Evolutionary conservation across 2,329 filamentous ascomycete species (phyloP).

Genomic region (Neofusicoccum cordaticola): DNA sequence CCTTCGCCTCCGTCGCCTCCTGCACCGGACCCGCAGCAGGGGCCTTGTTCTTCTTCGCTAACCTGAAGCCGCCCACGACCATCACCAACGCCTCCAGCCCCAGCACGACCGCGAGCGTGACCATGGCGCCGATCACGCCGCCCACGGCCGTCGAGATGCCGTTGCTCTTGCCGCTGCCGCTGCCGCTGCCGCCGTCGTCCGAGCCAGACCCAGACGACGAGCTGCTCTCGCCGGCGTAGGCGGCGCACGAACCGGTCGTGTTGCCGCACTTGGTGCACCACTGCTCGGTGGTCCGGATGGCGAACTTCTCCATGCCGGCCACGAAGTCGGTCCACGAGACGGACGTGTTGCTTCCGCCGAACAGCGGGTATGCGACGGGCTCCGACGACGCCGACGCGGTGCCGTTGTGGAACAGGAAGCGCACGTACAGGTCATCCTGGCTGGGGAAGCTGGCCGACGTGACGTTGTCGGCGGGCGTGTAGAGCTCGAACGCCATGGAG

Average conservation of each 20-base stretch:
- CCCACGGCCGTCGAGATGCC: constrained; percentile 69
- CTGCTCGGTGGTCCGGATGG: constrained; percentile 59
- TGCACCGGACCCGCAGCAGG: background rate
- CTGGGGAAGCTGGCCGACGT: constrained; percentile 41
- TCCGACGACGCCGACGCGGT: constrained; percentile 46
- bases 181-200: constrained; percentile 18
- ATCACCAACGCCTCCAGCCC: constrained; percentile 17
- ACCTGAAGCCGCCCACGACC: constrained; percentile 19
- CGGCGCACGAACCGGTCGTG: constrained; percentile 63
- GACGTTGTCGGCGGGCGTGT: constrained; percentile 46
- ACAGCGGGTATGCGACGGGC: constrained; percentile 58
- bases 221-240: constrained; percentile 31
- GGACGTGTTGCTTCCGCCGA: constrained; percentile 54
- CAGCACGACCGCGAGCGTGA: constrained; percentile 63
- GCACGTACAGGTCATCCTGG: constrained; percentile 53
- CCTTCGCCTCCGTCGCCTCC: background rate
- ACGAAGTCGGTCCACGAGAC: constrained; percentile 70
- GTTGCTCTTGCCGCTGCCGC: constrained; percentile 24
- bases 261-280: constrained; percentile 80
- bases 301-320: constrained; percentile 61
- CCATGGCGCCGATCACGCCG: constrained; percentile 74
- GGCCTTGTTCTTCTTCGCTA: constrained; percentile 12
- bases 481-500: constrained; percentile 74
- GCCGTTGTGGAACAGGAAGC: constrained; percentile 64
- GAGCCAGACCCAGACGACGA: constrained; percentile 25